Conservation (phyloP, 2,329 filamentous ascomycete genomes). For the Botrytis fragariae region DNA sequence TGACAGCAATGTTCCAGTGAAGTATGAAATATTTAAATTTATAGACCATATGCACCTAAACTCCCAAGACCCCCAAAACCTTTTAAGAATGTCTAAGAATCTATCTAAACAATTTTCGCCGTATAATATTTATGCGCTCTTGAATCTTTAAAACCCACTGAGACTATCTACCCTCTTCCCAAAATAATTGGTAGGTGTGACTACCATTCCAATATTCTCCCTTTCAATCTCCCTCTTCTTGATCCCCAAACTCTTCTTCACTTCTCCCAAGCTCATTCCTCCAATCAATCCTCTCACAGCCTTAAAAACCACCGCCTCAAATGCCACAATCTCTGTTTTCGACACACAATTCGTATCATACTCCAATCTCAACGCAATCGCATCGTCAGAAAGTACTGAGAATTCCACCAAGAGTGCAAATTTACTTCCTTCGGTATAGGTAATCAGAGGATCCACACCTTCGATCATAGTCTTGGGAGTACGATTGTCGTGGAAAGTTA, state of each 20-base stretch:
- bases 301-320: slow-evolving; percentile 1
- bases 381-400: background rate
- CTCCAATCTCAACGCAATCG: slow-evolving; percentile 1
- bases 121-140: no score
- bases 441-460: background rate
- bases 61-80: background rate
- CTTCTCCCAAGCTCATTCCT: background rate
- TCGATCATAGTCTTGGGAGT: background rate
- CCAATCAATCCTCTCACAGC: background rate
- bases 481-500: slow-evolving; percentile 29
- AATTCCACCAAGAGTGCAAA: slow-evolving; percentile 10
- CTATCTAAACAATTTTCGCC: background rate
- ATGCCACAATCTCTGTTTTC: background rate
- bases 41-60: background rate
- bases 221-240: background rate
- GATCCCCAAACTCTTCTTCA: background rate
- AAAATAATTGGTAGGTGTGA: background rate
- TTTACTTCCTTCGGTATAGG: slow-evolving; percentile 13
- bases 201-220: background rate
- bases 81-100: background rate
- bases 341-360: slow-evolving; percentile 7
- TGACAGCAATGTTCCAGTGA: no score
- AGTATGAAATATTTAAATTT: background rate
- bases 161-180: background rate
- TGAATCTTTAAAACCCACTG: background rate